Base-by-base conservation (phyloP, 495 filamentous ascomycete species). In the Pyrenopolyporus hunteri region DNA sequence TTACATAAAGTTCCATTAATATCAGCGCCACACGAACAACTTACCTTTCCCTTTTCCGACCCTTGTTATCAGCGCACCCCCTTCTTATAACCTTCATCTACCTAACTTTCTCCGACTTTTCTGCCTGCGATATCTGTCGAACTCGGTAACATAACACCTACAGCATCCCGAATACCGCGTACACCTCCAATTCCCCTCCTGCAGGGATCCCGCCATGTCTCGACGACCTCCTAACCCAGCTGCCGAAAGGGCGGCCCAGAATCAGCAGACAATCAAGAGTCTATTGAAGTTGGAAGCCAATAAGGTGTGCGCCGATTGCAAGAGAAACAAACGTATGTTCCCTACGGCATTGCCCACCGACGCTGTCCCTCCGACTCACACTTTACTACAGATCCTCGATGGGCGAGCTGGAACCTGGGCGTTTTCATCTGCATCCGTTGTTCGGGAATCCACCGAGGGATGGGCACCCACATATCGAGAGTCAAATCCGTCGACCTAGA, bases 401-500 rank as follows among this genome's bases (percentile, higher is more conserved):
- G 94, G 94, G 94, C 95, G 2, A 95, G 91, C 66, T 98, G 94
- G 93, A 97, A 97, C 70, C 74, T 96, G 48, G 93, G 93, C 48
- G 87, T 98, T 64, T 98, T 98, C 70, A 79, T 98, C 63, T 98
- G 94, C 76, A 98, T 98, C 70, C 89, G 93, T 55, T 98, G 94
- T 73, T 98, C 95, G 6, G 94, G 94, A 63, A 97, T 98, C 68
- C 94, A 98, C 76, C 89, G 94, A 66, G 92, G 93, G 37, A 97
- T 98, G 92, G 94, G 94, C 68, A 98, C 94, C 37, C 94, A 98
- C 78, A 97, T 98, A 71, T 96, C 91, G 72, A 84, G 91, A 72
- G 95, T 98, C 69, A 98, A 98, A 73, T 97, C 92, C 2, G 94
- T 98, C 59, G 95, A 98, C 73, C 82, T 98, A 28, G 94, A 98